Conservation (phyloP, 2,329 filamentous ascomycete species). For the Lasiodiplodia hormozganensis region DNA sequence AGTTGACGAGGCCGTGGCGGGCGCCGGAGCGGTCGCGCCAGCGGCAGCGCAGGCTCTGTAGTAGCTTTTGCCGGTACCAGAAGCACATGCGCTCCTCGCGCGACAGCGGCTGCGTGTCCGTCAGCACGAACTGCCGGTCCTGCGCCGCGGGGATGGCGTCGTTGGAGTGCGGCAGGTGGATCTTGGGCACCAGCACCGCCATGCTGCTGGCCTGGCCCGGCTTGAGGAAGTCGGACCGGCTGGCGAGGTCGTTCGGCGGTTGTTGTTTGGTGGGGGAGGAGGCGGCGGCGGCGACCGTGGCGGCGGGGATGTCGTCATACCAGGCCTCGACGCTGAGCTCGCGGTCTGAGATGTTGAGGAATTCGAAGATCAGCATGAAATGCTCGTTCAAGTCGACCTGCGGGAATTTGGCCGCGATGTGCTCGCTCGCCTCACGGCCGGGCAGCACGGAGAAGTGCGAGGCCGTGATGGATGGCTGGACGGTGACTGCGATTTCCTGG, state of each 20-base stretch:
- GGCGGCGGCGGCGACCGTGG: background rate
- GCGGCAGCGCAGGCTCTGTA: slow-evolving; percentile 72
- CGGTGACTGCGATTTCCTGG: slow-evolving; percentile 18
- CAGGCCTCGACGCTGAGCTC: slow-evolving; percentile 18
- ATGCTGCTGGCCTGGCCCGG: slow-evolving; percentile 73
- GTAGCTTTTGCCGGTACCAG: slow-evolving; percentile 86
- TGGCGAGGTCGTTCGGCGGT: slow-evolving; percentile 10
- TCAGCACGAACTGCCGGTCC: slow-evolving; percentile 93
- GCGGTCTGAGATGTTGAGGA: slow-evolving; percentile 27
- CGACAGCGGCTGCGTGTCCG: slow-evolving; percentile 76
- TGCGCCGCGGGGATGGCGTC: slow-evolving; percentile 79
- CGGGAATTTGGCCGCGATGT: slow-evolving; percentile 23
- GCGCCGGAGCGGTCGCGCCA: slow-evolving; percentile 67
- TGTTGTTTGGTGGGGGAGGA: background rate
- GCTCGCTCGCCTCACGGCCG: slow-evolving; percentile 9
- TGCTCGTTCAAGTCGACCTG: slow-evolving; percentile 10
- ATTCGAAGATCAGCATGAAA: slow-evolving; percentile 14
- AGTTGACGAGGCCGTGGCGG: slow-evolving; percentile 73
- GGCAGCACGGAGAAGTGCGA: slow-evolving; percentile 23
- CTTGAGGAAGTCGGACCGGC: slow-evolving; percentile 54
- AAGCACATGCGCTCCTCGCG: slow-evolving; percentile 83
- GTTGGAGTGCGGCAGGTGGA: slow-evolving; percentile 79
- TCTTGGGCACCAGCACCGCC: slow-evolving; percentile 75
- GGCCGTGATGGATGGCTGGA: slow-evolving; percentile 10
- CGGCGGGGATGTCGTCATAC: slow-evolving; percentile 8